Evolutionary conservation across 1,284 basidiomycete species (phyloP).

Genomic region (Sporisorium scitamineum): DNA sequence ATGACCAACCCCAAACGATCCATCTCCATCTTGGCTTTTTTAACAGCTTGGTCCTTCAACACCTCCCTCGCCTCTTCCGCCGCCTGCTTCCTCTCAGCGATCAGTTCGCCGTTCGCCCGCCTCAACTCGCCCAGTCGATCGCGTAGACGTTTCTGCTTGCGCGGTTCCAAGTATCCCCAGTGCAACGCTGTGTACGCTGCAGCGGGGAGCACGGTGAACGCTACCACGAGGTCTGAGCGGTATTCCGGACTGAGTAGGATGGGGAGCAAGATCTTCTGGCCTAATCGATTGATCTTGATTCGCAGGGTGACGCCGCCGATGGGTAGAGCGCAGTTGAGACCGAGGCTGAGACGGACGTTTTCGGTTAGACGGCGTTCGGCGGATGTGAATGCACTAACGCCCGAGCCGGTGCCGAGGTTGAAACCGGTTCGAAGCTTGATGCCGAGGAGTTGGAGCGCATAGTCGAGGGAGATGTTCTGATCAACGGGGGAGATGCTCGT

Average conservation of each 20-base stretch:
- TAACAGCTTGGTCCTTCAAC: constrained; percentile 70
- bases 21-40: constrained; percentile 70
- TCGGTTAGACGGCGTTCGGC: constrained; percentile 70
- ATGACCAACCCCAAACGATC: constrained; percentile 76
- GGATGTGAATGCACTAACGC: constrained; percentile 61
- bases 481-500: constrained; percentile 49
- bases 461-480: constrained; percentile 69
- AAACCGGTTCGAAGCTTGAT: constrained; percentile 71
- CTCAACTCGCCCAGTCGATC: constrained; percentile 73
- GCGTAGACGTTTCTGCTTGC: constrained; percentile 71
- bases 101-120: constrained; percentile 75
- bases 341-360: constrained; percentile 65
- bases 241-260: constrained; percentile 73
- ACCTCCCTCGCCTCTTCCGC: constrained; percentile 74
- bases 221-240: constrained; percentile 72
- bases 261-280: constrained; percentile 74
- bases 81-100: constrained; percentile 74
- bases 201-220: constrained; percentile 74
- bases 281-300: constrained; percentile 71
- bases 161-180: constrained; percentile 75
- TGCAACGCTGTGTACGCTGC: constrained; percentile 73
- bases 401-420: constrained; percentile 61
- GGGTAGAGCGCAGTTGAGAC: constrained; percentile 64
- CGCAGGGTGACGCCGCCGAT: constrained; percentile 66
- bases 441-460: constrained; percentile 69